Conservation (phyloP, 495 filamentous ascomycete genomes). For the Thozetella sp. region DNA sequence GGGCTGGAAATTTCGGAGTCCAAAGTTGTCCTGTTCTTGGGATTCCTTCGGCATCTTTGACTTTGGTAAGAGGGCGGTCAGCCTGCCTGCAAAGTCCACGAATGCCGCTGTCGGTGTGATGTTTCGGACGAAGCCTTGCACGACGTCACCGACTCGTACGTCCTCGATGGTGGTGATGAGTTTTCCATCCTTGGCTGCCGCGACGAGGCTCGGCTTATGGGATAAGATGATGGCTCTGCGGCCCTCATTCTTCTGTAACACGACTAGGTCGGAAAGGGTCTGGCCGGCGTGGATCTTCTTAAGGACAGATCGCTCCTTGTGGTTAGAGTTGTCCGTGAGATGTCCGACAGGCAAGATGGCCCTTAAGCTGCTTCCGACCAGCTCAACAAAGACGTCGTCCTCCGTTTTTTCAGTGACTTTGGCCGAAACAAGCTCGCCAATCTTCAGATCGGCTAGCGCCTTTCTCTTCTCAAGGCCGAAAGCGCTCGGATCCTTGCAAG, state of each 20-base stretch:
- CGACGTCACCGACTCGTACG: constrained; percentile 64
- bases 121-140: constrained; percentile 84
- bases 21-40: constrained; percentile 69
- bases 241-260: constrained; percentile 75
- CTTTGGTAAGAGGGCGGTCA: constrained; percentile 79
- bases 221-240: constrained; percentile 74
- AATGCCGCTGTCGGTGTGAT: constrained; percentile 79
- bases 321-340: constrained; percentile 76
- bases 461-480: constrained; percentile 76
- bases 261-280: constrained; percentile 76
- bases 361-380: constrained; percentile 69
- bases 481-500: constrained; percentile 84
- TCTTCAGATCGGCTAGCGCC: constrained; percentile 69
- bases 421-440: constrained; percentile 73
- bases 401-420: constrained; percentile 83
- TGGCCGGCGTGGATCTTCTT: constrained; percentile 83
- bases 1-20: constrained; percentile 70
- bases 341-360: constrained; percentile 76
- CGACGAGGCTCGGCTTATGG: constrained; percentile 79
- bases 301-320: constrained; percentile 72
- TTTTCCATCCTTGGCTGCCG: constrained; percentile 65
- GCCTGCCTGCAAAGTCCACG: constrained; percentile 76
- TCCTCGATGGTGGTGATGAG: constrained; percentile 70
- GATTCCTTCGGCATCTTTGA: constrained; percentile 70
- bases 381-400: constrained; percentile 75